Evolutionary conservation across 2,329 filamentous ascomycete species (phyloP), one percentile per base, ranked within the genome.

Genomic region (Clarireedia homoeocarpa): DNA sequence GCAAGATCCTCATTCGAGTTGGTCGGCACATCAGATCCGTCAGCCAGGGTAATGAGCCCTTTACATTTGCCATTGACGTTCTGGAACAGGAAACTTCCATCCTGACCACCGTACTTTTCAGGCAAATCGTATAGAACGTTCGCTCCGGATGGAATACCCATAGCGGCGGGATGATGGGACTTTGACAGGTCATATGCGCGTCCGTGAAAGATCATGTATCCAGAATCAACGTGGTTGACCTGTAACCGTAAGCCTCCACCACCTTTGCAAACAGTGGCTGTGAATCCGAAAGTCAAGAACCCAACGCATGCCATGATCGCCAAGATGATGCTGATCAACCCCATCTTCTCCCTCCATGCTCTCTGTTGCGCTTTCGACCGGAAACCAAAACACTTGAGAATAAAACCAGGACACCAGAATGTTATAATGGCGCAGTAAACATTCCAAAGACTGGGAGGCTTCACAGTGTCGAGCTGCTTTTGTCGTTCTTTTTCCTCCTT

Each of bases 11-110:
- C 83, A 52, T 85, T 74, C 26, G 71, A 73, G 68, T 95, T 85
- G 5, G 86, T 88, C 1, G 91, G 90, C 7, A 99, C 84, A 64
- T 90, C 86, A 0, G 91, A 95, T 55, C 77, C 77, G 1, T 79
- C 69, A 1, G 86, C 82, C 6, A 78, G 72, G 0, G 83, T 95
- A 69, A 99, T 96, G 56, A 97, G 73, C 9, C 81, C 88, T 74
- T 97, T 99, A 80, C 94, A 99, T 60, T 88, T 88, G 48, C 94
- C 95, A 65, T 99, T 99, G 71, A 99, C 94, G 63, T 97, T 95
- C 70, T 99, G 94, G 74, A 99, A 99, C 67, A 99, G 74, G 70
- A 99, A 99, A 68, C 91, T 97, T 57, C 89, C 92, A 69, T 99
- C 95, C 71, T 88, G 81, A n/a, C 91, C 94, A 55, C 85, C 86